Evolutionary conservation across 2,329 filamentous ascomycete species (phyloP).

Genomic region (Colletotrichum zoysiae): DNA sequence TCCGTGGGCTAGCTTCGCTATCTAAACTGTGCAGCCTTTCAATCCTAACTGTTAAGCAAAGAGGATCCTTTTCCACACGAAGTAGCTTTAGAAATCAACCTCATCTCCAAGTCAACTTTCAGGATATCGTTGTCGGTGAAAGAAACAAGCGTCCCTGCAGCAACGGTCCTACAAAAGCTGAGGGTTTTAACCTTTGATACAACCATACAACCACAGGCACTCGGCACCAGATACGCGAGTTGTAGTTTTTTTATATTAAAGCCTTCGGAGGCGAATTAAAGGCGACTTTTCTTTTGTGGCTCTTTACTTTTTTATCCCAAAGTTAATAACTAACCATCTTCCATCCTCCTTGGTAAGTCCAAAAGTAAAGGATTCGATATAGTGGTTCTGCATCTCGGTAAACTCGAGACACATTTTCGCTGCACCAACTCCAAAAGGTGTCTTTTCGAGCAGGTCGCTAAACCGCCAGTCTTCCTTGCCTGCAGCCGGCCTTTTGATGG

Average conservation of each 20-base stretch:
- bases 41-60: slow-evolving; percentile 13
- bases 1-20: no score
- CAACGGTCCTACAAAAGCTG: neutral
- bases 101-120: neutral
- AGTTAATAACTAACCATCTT: no score
- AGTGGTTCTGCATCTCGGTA: neutral
- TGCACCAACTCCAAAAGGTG: neutral
- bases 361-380: neutral
- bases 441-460: neutral
- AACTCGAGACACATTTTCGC: neutral
- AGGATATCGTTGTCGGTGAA: slow-evolving; percentile 35
- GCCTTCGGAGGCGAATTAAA: no score
- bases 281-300: no score
- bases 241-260: neutral
- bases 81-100: slow-evolving; percentile 30
- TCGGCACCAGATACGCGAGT: slow-evolving; percentile 3
- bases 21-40: neutral
- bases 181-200: slow-evolving; percentile 51
- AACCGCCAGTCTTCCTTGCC: neutral
- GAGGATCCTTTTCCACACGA: slow-evolving; percentile 22
- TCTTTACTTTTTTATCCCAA: no score
- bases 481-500: neutral
- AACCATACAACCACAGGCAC: neutral
- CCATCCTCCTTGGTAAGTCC: no score
- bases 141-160: slow-evolving; percentile 4